Percentiles rank a stretch among this genome's conserved stretches.
Conservation (phyloP, 495 filamentous ascomycete genomes). For the Tuber aestivum region DNA sequence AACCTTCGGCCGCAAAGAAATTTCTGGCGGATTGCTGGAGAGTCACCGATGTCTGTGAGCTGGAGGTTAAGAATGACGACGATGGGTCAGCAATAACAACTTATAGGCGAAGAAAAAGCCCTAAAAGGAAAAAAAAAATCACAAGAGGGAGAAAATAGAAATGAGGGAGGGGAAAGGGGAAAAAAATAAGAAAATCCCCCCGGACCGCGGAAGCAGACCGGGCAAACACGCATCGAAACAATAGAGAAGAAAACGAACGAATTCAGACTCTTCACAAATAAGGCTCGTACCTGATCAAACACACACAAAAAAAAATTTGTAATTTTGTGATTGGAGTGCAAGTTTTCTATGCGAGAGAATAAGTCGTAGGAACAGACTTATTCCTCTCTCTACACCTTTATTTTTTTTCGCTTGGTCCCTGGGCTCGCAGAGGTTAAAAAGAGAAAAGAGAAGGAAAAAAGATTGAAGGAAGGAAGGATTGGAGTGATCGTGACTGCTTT, state of each 20-base stretch:
- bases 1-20: not conserved
- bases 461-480: conserved; percentile 19
- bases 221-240: conserved; percentile 1
- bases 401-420: conserved; percentile 22
- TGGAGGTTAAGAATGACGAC: conserved; percentile 31
- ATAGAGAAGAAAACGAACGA: not conserved
- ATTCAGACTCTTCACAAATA: not conserved
- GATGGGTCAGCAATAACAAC: conserved; percentile 36
- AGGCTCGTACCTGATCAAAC: conserved; percentile 2
- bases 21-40: conserved; percentile 17
- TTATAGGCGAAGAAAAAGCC: conserved; percentile 15
- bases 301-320: not conserved
- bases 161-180: not conserved
- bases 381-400: conserved; percentile 20
- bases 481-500: conserved; percentile 40
- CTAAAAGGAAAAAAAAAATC: conserved; percentile 34
- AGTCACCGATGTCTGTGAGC: conserved; percentile 26
- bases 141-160: conserved; percentile 18
- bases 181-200: not conserved
- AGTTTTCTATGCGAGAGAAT: not conserved
- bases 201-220: conserved; percentile 3
- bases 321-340: conserved; percentile 2
- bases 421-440: conserved; percentile 16
- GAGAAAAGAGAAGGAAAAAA: not conserved
- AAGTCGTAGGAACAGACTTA: conserved; percentile 25